phyloP scores from a whole-genome alignment of 129 eudicot genomes.

The Centella asiatica region DNA sequence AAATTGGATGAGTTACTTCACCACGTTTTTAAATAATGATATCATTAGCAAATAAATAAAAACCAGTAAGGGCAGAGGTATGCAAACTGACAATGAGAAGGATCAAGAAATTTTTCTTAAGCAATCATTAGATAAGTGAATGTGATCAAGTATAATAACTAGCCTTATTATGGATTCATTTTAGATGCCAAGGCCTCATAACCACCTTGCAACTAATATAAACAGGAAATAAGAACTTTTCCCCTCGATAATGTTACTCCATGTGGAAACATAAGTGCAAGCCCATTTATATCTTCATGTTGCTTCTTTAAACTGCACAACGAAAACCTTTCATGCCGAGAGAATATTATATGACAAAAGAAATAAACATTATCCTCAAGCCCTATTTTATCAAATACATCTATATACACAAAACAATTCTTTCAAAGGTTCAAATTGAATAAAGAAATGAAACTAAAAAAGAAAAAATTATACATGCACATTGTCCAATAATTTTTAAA shows the following conservation, averaged over 20 bases:
- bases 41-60: background rate
- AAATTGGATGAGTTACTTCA: background rate
- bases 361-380: conserved; percentile 3
- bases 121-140: background rate
- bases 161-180: background rate
- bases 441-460: background rate
- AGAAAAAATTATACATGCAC: background rate
- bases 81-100: background rate
- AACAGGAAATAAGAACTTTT: conserved; percentile 13
- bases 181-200: conserved; percentile 1
- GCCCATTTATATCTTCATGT: conserved; percentile 24
- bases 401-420: background rate
- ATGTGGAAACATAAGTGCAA: conserved; percentile 18
- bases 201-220: background rate
- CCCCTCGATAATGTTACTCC: conserved; percentile 16
- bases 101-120: background rate
- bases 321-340: conserved; percentile 25
- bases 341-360: background rate
- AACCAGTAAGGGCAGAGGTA: background rate
- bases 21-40: background rate
- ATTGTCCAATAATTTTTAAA: background rate
- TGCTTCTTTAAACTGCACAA: conserved; percentile 33
- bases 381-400: background rate
- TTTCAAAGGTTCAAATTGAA: background rate
- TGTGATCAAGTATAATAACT: background rate